A percentile compares a stretch with the other conserved stretches of the same genome.
These are phyloP conservation scores for Lipomyces yamanashiensis DNA, from an alignment of 805 yeast genomes.

Conservation along the genomic window DNA sequence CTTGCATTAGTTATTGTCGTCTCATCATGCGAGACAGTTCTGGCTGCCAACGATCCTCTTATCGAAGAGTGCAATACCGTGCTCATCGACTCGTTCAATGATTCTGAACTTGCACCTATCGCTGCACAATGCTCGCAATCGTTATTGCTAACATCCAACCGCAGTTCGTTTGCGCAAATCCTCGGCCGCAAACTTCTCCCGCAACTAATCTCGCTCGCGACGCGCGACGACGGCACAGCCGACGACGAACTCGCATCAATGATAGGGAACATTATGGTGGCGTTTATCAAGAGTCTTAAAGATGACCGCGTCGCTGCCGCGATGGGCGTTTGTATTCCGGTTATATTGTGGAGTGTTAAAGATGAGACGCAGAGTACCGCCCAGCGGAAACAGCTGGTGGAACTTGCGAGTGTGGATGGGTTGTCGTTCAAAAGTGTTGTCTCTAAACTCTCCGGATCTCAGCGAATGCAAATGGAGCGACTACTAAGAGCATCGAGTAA, in stretches of 20 bases:
- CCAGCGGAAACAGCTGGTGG: constrained; percentile 40
- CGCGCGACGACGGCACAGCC: constrained; percentile 37
- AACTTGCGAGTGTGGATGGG: constrained; percentile 42
- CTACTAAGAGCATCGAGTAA: constrained; percentile 30
- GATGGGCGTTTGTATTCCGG: constrained; percentile 42
- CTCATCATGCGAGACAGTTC: constrained; percentile 48
- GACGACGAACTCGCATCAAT: constrained; percentile 42
- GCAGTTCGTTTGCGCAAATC: constrained; percentile 44
- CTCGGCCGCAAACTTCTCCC: constrained; percentile 56
- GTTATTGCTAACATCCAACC: constrained; percentile 50
- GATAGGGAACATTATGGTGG: constrained; percentile 55
- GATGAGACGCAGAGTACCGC: constrained; percentile 14
- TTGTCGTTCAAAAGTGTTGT: constrained; percentile 46
- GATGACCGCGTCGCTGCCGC: constrained; percentile 44
- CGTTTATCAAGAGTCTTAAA: constrained; percentile 50
- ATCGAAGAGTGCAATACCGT: constrained; percentile 45
- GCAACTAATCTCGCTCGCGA: constrained; percentile 47
- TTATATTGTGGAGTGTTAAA: constrained; percentile 31
- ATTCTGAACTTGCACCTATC: constrained; percentile 48
- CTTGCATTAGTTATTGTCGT: constrained; percentile 54
- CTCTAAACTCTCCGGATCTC: constrained; percentile 52
- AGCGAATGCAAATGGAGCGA: constrained; percentile 31
- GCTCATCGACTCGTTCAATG: constrained; percentile 47
- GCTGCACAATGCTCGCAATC: constrained; percentile 67
- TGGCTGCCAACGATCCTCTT: constrained; percentile 48